Percentiles rank a stretch among this genome's conserved stretches.
These are phyloP conservation scores for Zygosaccharomyces pseudobailii DNA, from an alignment of 1,139 yeast species.

Conservation along the genomic window DNA sequence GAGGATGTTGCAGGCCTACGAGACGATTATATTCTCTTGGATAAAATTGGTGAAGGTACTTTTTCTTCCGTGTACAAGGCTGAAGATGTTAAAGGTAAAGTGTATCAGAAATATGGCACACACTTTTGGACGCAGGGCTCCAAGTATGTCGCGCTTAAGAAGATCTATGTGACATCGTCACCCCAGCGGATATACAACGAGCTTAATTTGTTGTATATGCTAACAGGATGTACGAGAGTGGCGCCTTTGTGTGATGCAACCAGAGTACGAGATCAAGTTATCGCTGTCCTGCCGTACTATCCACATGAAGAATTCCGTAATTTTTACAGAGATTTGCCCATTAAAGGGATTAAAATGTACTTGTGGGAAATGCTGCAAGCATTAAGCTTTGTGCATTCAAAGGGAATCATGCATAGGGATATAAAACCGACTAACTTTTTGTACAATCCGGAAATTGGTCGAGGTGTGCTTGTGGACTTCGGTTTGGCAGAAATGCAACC, in stretches of 20 bases:
- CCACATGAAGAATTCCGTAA: slow-evolving; percentile 88
- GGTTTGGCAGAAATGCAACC: slow-evolving; percentile 70
- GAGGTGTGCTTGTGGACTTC: slow-evolving; percentile 87
- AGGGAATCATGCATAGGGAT: slow-evolving; percentile 81
- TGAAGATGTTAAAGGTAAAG: slow-evolving; percentile 44
- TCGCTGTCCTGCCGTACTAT: slow-evolving; percentile 88
- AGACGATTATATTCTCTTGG: slow-evolving; percentile 59
- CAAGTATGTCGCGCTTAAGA: slow-evolving; percentile 81
- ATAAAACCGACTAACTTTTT: slow-evolving; percentile 86
- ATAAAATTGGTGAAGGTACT: slow-evolving; percentile 94
- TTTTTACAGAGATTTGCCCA: slow-evolving; percentile 73
- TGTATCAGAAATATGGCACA: slow-evolving; percentile 23
- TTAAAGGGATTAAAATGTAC: slow-evolving; percentile 75
- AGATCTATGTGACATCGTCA: slow-evolving; percentile 92
- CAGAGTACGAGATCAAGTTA: slow-evolving; percentile 83
- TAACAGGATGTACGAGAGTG: slow-evolving; percentile 66
- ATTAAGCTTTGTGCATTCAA: slow-evolving; percentile 66
- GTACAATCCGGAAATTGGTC: slow-evolving; percentile 67
- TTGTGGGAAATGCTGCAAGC: slow-evolving; percentile 76
- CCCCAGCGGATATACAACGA: slow-evolving; percentile 89
- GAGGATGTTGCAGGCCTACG: slow-evolving; percentile 59
- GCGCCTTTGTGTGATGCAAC: slow-evolving; percentile 88
- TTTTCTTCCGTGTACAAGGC: slow-evolving; percentile 90
- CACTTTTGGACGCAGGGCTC: slow-evolving; percentile 37
- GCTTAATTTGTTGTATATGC: slow-evolving; percentile 63